Percentiles rank a stretch among this genome's conserved stretches.
Conservation (phyloP, 129 eudicot species). For the Tagetes erecta region DNA sequence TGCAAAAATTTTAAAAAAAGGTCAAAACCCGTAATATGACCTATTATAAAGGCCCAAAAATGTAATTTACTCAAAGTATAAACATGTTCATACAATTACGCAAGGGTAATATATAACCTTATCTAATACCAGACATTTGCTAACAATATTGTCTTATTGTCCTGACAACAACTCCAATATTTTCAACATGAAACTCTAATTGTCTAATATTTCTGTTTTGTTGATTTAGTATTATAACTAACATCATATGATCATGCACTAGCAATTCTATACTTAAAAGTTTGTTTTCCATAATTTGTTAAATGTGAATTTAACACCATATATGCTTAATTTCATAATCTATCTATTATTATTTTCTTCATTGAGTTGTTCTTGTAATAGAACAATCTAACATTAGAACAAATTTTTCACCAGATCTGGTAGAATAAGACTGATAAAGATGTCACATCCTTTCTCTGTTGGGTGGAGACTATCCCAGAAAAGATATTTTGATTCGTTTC, state of each 20-base stretch:
- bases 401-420: conserved; percentile 24
- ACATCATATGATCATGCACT: neutral
- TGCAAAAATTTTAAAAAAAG: too few species aligned
- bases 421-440: neutral
- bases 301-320: neutral
- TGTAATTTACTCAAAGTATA: too few species aligned
- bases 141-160: too few species aligned
- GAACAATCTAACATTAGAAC: neutral
- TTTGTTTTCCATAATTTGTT: neutral
- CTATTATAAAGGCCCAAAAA: too few species aligned
- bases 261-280: neutral
- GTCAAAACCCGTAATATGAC: too few species aligned
- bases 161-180: too few species aligned
- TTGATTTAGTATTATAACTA: too few species aligned
- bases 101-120: too few species aligned
- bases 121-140: too few species aligned
- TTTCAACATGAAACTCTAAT: too few species aligned
- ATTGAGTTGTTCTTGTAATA: neutral
- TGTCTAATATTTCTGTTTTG: too few species aligned
- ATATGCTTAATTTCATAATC: neutral
- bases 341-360: neutral
- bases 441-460: conserved; percentile 21
- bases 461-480: conserved; percentile 31
- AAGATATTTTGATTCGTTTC: conserved; percentile 20
- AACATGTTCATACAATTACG: too few species aligned